phyloP scores from a whole-genome alignment of 2,329 filamentous ascomycete species.

The Aspergillus floridensis region DNA sequence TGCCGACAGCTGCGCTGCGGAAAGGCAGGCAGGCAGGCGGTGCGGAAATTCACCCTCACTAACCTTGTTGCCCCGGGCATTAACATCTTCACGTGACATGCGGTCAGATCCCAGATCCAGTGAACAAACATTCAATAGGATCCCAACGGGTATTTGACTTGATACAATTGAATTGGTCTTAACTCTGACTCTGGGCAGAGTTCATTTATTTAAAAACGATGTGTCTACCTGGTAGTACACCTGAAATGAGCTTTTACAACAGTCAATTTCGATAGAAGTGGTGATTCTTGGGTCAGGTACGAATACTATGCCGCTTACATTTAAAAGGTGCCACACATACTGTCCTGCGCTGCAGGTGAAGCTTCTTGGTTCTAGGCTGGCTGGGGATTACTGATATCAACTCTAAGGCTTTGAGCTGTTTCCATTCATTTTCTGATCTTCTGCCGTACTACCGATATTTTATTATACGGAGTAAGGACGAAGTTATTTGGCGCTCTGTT shows the following conservation, averaged over 20 bases:
- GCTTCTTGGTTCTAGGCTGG: neutral
- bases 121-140: neutral
- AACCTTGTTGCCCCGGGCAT: neutral
- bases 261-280: neutral
- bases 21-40: neutral
- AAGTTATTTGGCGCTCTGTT: neutral
- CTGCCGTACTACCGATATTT: no score
- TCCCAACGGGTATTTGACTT: no score
- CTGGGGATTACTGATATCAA: no score
- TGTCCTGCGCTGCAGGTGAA: neutral
- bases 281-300: constrained; percentile 2
- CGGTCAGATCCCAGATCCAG: no score
- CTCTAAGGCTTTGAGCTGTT: neutral
- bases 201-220: no score
- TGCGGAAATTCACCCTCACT: neutral
- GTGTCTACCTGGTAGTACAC: no score
- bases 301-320: neutral
- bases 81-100: neutral
- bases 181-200: no score
- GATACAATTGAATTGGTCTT: no score
- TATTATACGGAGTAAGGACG: neutral
- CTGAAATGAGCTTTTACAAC: no score
- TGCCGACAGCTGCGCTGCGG: constrained; percentile 1
- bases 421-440: no score
- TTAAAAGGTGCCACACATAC: neutral